These are phyloP conservation scores for Cercospora sojina DNA, from an alignment of 2,329 filamentous ascomycete genomes.

Conservation along the genomic window DNA sequence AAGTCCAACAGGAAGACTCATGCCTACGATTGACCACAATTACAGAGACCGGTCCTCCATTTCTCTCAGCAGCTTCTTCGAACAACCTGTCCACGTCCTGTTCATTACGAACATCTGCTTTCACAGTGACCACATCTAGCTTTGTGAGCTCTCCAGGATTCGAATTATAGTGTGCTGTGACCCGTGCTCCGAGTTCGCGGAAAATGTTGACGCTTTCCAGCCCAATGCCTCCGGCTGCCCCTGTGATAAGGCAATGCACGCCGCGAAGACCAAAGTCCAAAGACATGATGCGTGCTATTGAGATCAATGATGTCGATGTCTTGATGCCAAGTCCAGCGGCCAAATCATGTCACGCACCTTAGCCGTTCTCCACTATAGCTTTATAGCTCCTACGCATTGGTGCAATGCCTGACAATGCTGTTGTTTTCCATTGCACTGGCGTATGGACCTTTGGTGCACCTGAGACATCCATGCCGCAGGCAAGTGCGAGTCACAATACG, in stretches of 20 bases:
- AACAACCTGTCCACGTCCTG: slow-evolving; percentile 35
- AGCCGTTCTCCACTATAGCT: not conserved
- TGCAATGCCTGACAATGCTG: not conserved
- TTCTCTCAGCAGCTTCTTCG: slow-evolving; percentile 36
- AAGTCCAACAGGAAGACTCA: not conserved
- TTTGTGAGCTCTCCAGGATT: slow-evolving; percentile 38
- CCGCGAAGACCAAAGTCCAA: slow-evolving; percentile 34
- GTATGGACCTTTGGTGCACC: too few species aligned
- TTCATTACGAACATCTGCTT: slow-evolving; percentile 40
- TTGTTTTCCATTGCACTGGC: not conserved
- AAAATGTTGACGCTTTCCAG: slow-evolving; percentile 41
- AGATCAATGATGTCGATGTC: not conserved
- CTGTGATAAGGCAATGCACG: slow-evolving; percentile 40
- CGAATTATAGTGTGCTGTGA: slow-evolving; percentile 43
- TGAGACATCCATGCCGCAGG: too few species aligned
- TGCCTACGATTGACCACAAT: slow-evolving; percentile 42
- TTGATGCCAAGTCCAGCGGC: not conserved
- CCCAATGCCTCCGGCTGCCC: slow-evolving; percentile 34
- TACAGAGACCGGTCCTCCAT: slow-evolving; percentile 40
- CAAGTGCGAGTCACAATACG: not conserved
- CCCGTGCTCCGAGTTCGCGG: slow-evolving; percentile 38
- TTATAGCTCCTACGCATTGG: not conserved
- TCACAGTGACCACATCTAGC: slow-evolving; percentile 28
- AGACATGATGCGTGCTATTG: slow-evolving; percentile 26
- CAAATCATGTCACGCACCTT: not conserved